A percentile compares a stretch with the other conserved stretches of the same genome.
Conservation (phyloP, 2,329 filamentous ascomycete genomes). For the Microdochium paspali region DNA sequence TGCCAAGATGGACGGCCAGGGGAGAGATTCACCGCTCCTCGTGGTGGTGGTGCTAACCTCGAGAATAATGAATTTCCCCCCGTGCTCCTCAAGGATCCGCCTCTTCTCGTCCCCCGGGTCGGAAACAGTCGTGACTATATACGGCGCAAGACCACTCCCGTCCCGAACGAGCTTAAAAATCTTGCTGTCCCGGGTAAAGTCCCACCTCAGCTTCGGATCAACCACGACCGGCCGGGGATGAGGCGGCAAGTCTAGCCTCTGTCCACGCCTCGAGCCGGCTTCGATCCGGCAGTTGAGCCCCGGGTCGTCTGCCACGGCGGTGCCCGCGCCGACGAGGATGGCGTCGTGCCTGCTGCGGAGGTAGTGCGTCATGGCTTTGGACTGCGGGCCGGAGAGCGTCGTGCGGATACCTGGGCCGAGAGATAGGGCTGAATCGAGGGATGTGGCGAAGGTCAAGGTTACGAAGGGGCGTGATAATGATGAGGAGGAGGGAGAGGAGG, state of each 20-base stretch:
- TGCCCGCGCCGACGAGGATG: conserved; percentile 78
- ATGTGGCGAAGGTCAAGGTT: conserved; percentile 85
- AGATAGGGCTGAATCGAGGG: conserved; percentile 73
- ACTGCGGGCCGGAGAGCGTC: conserved; percentile 68
- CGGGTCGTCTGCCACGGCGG: conserved; percentile 77
- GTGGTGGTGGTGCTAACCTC: conserved; percentile 21
- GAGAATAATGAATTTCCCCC: conserved; percentile 42
- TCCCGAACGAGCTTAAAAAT: conserved; percentile 55
- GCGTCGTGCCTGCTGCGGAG: conserved; percentile 75
- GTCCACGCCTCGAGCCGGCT: conserved; percentile 35
- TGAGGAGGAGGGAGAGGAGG: neutral
- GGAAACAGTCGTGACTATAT: conserved; percentile 49
- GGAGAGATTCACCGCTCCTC: conserved; percentile 34
- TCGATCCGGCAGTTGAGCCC: conserved; percentile 72
- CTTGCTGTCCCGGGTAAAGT: conserved; percentile 47
- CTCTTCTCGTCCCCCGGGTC: conserved; percentile 33
- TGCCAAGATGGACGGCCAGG: conserved; percentile 56
- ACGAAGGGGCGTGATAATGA: conserved; percentile 33
- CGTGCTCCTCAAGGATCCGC: conserved; percentile 33
- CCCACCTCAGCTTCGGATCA: conserved; percentile 72
- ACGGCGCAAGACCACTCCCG: conserved; percentile 64
- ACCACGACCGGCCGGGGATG: conserved; percentile 79
- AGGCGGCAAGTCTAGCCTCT: conserved; percentile 28
- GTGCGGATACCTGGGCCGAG: conserved; percentile 74
- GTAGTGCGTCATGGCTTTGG: conserved; percentile 90